These are phyloP conservation scores for Mayamaea pseudoterrestris DNA, from an alignment of 108 stramenopile genomes.

Conservation along the genomic window DNA sequence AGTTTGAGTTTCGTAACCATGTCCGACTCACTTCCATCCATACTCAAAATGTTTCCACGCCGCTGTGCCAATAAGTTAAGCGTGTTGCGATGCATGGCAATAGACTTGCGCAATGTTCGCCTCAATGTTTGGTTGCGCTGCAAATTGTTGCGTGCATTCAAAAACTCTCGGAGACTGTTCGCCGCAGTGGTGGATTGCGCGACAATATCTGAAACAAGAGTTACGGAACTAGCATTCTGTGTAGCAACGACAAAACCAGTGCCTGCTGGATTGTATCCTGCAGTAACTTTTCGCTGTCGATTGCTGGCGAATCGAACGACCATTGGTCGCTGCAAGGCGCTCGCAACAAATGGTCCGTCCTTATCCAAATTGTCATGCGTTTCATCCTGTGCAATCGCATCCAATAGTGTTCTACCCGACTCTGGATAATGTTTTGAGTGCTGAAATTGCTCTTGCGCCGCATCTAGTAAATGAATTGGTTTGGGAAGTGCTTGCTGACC, in stretches of 20 bases:
- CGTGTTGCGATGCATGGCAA: no score
- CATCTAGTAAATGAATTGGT: no score
- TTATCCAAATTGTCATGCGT: background rate
- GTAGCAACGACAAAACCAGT: no score
- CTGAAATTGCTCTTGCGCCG: background rate
- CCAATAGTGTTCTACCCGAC: slow-evolving; percentile 14
- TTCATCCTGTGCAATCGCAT: slow-evolving; percentile 18
- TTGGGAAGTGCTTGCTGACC: slow-evolving; percentile 8
- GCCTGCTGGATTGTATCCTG: no score
- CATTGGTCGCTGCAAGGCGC: slow-evolving; percentile 20
- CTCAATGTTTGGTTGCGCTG: background rate
- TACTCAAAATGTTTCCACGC: background rate
- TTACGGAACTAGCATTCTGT: no score
- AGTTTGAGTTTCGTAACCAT: slow-evolving; percentile 11
- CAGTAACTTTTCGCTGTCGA: no score
- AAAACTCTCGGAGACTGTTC: no score
- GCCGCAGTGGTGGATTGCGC: no score
- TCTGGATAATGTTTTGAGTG: background rate
- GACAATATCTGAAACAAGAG: no score
- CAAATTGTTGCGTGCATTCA: background rate
- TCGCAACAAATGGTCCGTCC: background rate
- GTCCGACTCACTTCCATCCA: background rate
- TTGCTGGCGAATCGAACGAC: slow-evolving; percentile 3
- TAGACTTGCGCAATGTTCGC: background rate
- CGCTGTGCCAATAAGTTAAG: background rate